Evolutionary conservation across 495 filamentous ascomycete species (phyloP), one percentile per base, ranked within the genome.

Genomic region (Achaetomiella virescens): DNA sequence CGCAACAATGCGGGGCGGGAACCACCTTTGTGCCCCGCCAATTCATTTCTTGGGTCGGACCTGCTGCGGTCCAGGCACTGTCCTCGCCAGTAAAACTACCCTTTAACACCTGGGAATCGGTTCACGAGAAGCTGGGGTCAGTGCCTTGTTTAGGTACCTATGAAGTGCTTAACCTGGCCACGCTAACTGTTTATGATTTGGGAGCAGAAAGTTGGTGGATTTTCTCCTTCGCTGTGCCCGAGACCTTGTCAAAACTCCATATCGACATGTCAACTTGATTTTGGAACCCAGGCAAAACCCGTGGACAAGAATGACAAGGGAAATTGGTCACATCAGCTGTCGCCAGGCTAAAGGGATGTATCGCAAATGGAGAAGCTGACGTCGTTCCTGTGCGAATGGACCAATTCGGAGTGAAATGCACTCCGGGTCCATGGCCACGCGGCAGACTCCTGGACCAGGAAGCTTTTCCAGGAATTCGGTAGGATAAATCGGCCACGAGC

Each of bases 1-100:
- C 29, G 14, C 27, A 12, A n/a, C 31, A 48, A 60, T 57, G 54
- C 54, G 53, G 53, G 57, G 57, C 42, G 21, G 41, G 51, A 40
- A 24, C 21, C 17, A 35, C 14, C 45, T 55, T 48, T 25, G 14
- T n/a, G 29, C n/a, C 27, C 27, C 46, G 14, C 27, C 27, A 31
- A 31, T 31, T 31, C 27, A 31, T 31, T 31, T 31, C 27, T 31
- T 31, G 27, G 27, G 27, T 6, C 18, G 9, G 47, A 6, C 2
- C 17, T 14, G 47, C 20, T 18, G 24, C 31, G 12, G n/a, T 35
- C n/a, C n/a, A n/a, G n/a, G n/a, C n/a, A n/a, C 27, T 31, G 27
- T 31, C 27, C 27, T 31, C 27, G 35, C 35, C 48, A 46, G 27
- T 45, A 51, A 50, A 48, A 46, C 37, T 31, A 56, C 35, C 59